Evolutionary conservation across 1,284 basidiomycete species (phyloP).

Genomic region (Tremellales sp.): DNA sequence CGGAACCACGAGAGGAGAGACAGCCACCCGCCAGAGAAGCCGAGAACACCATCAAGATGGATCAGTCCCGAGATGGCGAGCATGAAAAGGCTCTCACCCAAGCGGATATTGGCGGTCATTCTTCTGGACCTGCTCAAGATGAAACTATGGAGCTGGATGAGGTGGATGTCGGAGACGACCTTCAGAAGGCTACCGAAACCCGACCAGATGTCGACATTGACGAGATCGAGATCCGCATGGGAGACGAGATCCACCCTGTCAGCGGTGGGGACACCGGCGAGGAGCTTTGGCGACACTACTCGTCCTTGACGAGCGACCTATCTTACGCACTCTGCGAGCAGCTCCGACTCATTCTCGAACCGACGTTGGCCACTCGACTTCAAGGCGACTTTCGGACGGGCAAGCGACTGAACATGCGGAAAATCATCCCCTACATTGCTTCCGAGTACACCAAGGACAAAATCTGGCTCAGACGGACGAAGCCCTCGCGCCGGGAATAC

Average conservation of each 20-base stretch:
- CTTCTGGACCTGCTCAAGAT: constrained; percentile 26
- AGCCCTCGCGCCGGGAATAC: constrained; percentile 91
- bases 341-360: constrained; percentile 91
- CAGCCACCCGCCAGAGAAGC: constrained; percentile 8
- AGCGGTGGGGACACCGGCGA: constrained; percentile 51
- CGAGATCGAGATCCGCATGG: constrained; percentile 27
- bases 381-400: constrained; percentile 98
- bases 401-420: constrained; percentile 98
- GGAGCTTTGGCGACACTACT: constrained; percentile 85
- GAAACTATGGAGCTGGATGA: constrained; percentile 41
- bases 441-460: constrained; percentile 99
- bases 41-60: constrained; percentile 17
- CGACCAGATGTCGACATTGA: constrained; percentile 6
- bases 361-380: constrained; percentile 88
- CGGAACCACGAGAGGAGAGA: constrained; percentile 12
- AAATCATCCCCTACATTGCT: constrained; percentile 97
- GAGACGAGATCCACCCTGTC: constrained; percentile 53
- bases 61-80: constrained; percentile 20
- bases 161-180: constrained; percentile 35
- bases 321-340: constrained; percentile 93
- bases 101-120: constrained; percentile 38
- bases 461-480: constrained; percentile 94
- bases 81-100: constrained; percentile 48
- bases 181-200: constrained; percentile 21
- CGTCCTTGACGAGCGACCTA: constrained; percentile 82